A percentile compares a stretch with the other conserved stretches of the same genome.
These are phyloP conservation scores for Amanita exitialis DNA, from an alignment of 768 basidiomycete species.

Conservation along the genomic window DNA sequence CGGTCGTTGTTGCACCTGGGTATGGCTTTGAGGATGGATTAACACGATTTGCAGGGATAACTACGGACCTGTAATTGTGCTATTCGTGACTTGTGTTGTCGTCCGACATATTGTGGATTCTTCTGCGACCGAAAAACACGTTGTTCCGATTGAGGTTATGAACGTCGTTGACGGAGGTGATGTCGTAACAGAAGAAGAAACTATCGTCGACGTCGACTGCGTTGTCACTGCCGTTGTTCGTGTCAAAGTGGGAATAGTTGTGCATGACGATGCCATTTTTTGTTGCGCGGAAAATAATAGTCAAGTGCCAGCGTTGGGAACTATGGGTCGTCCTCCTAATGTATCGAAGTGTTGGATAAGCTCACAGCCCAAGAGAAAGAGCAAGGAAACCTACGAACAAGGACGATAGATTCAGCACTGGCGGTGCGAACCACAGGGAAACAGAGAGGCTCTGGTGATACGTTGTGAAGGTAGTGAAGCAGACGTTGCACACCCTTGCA, in stretches of 20 bases:
- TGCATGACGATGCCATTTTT: constrained; percentile 11
- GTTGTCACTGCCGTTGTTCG: constrained; percentile 13
- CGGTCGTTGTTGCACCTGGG: constrained; percentile 11
- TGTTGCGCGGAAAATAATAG: not conserved
- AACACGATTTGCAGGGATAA: not conserved
- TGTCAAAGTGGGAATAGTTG: constrained; percentile 14
- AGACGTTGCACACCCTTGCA: not conserved
- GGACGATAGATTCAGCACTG: not conserved
- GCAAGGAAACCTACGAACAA: too few species aligned
- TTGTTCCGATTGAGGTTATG: constrained; percentile 11
- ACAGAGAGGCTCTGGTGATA: not conserved
- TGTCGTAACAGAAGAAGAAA: constrained; percentile 11
- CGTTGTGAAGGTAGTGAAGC: not conserved
- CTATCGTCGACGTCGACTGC: constrained; percentile 11
- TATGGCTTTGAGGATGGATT: not conserved
- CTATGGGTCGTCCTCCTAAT: not conserved
- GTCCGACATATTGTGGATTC: constrained; percentile 9
- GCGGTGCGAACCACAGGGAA: not conserved
- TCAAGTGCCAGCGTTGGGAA: not conserved
- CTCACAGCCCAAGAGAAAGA: not conserved
- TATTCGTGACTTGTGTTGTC: constrained; percentile 9
- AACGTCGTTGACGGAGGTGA: constrained; percentile 11
- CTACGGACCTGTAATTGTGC: constrained; percentile 14
- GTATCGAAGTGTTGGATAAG: not conserved
- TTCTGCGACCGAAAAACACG: constrained; percentile 1